Conservation (phyloP, 1,284 basidiomycete species). For the Trichosporon sp. region DNA sequence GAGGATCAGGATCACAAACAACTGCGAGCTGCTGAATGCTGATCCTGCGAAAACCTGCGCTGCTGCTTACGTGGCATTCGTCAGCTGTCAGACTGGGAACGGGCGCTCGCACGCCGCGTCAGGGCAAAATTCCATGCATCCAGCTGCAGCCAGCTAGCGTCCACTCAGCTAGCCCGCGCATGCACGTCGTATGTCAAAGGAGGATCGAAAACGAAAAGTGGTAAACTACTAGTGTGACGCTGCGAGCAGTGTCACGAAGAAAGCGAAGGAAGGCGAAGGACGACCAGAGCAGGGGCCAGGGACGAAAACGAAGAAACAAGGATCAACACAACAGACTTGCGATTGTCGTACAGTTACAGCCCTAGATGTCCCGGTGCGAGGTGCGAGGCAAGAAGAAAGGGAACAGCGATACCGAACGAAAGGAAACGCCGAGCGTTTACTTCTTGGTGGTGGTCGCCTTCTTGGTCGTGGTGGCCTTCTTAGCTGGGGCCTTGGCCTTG, state of each 20-base stretch:
- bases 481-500: constrained; percentile 47
- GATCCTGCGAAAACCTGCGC: neutral
- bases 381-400: neutral
- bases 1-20: neutral
- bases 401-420: neutral
- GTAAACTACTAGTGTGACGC: neutral
- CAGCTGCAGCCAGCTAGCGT: neutral
- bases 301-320: neutral
- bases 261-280: constrained; percentile 4
- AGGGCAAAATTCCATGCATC: neutral
- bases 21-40: neutral
- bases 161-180: neutral
- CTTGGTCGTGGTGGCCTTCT: constrained; percentile 43
- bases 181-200: constrained; percentile 7
- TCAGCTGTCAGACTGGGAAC: neutral
- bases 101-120: too few species aligned
- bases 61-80: neutral
- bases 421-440: neutral
- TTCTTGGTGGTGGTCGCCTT: constrained; percentile 6
- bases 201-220: constrained; percentile 16
- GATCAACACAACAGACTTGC: neutral
- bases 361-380: neutral
- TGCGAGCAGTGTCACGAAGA: neutral
- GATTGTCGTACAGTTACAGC: neutral
- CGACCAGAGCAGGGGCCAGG: neutral